Conservation (phyloP, 2,329 filamentous ascomycete species). For the Aspergillus sp. region DNA sequence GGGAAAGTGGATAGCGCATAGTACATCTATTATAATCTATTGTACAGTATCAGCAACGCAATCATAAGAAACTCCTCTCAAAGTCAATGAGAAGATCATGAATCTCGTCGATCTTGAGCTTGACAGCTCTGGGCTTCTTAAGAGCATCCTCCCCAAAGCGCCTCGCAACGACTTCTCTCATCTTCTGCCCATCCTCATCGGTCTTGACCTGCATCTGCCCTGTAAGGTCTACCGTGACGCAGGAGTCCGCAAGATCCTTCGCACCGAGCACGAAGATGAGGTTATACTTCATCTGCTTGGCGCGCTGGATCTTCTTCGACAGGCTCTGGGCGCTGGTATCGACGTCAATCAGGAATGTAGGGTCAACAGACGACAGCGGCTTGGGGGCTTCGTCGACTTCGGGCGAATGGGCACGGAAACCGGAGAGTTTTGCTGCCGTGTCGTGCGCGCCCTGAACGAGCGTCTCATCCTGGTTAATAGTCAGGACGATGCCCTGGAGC, state of each 20-base stretch:
- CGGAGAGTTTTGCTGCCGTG: constrained; percentile 43
- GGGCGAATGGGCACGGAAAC: constrained; percentile 23
- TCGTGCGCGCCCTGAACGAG: constrained; percentile 41
- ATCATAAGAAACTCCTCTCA: constrained; percentile 29
- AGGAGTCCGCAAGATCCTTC: constrained; percentile 50
- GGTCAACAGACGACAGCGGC: constrained; percentile 41
- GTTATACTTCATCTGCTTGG: constrained; percentile 62
- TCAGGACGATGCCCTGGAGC: constrained; percentile 64
- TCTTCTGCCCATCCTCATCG: constrained; percentile 16
- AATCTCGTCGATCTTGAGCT: constrained; percentile 19
- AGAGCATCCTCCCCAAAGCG: constrained; percentile 19
- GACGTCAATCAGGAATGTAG: constrained; percentile 60
- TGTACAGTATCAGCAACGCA: too few species aligned
- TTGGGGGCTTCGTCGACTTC: constrained; percentile 19
- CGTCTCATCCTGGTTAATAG: constrained; percentile 50
- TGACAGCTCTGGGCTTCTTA: constrained; percentile 26
- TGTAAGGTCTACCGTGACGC: constrained; percentile 40
- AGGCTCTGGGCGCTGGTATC: constrained; percentile 56
- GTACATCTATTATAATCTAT: too few species aligned
- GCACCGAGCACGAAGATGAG: constrained; percentile 64
- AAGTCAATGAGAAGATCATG: constrained; percentile 28
- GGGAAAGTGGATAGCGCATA: too few species aligned
- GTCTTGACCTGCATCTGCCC: constrained; percentile 35
- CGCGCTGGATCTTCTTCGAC: constrained; percentile 61
- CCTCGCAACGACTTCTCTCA: constrained; percentile 18